Evolutionary conservation across 2,329 filamentous ascomycete species (phyloP).

Genomic region (Penicillium capsulatum): DNA sequence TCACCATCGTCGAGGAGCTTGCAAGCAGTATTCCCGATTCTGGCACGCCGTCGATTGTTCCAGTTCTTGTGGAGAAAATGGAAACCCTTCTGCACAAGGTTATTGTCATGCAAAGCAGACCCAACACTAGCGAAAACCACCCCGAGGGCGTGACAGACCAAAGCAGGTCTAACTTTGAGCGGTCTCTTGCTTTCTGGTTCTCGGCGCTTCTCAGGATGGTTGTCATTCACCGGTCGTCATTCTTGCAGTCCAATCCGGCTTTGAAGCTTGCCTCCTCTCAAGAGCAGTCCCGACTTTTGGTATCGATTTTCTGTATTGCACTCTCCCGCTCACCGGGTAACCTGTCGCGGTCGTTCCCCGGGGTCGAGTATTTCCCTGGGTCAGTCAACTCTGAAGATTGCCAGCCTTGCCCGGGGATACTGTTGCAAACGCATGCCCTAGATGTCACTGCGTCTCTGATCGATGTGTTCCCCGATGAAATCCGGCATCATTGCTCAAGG

Average conservation of each 20-base stretch:
- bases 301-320: slow-evolving; percentile 40
- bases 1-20: slow-evolving; percentile 39
- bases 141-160: slow-evolving; percentile 13
- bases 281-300: slow-evolving; percentile 37
- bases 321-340: slow-evolving; percentile 36
- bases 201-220: slow-evolving; percentile 40
- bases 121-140: slow-evolving; percentile 16
- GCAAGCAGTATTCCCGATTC: slow-evolving; percentile 35
- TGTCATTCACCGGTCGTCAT: slow-evolving; percentile 38
- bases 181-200: slow-evolving; percentile 38
- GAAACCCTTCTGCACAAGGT: slow-evolving; percentile 38
- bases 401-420: slow-evolving; percentile 30
- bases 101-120: slow-evolving; percentile 27
- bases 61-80: slow-evolving; percentile 40
- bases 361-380: slow-evolving; percentile 30
- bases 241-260: slow-evolving; percentile 25
- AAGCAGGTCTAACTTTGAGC: slow-evolving; percentile 27
- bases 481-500: slow-evolving; percentile 40
- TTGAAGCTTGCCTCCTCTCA: slow-evolving; percentile 25
- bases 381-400: slow-evolving; percentile 20
- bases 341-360: slow-evolving; percentile 28
- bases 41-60: slow-evolving; percentile 29
- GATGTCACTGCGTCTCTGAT: slow-evolving; percentile 45
- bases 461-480: slow-evolving; percentile 44
- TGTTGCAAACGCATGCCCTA: slow-evolving; percentile 40